phyloP scores from a whole-genome alignment of 768 basidiomycete species.

The Mycena polygramma region DNA sequence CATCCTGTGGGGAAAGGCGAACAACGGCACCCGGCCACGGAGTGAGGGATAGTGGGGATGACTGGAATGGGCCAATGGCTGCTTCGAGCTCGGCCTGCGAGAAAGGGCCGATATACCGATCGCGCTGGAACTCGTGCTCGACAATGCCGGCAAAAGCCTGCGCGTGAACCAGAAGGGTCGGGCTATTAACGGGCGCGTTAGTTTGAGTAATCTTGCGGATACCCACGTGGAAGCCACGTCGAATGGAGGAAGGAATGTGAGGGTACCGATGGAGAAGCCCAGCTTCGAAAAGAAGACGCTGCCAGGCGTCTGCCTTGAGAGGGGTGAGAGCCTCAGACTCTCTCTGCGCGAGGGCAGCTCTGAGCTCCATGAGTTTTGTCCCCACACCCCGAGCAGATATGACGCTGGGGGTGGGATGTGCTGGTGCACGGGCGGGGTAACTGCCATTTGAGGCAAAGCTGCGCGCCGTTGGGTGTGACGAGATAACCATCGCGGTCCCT shows the following conservation, averaged over 20 bases:
- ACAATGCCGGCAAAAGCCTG: no score
- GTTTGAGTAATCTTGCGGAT: no score
- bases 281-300: no score
- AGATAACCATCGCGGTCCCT: constrained; percentile 39
- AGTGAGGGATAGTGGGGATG: constrained; percentile 44
- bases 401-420: no score
- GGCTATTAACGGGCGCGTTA: no score
- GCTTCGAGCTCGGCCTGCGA: constrained; percentile 22
- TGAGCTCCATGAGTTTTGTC: constrained; percentile 53
- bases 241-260: no score
- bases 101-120: constrained; percentile 41
- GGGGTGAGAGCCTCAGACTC: constrained; percentile 45
- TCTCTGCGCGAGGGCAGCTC: constrained; percentile 52
- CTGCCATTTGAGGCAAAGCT: constrained; percentile 55
- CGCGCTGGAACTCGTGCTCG: constrained; percentile 9
- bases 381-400: constrained; percentile 61
- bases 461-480: constrained; percentile 35
- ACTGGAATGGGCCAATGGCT: constrained; percentile 45
- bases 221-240: no score
- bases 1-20: constrained; percentile 22
- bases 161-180: no score
- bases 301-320: no score
- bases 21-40: constrained; percentile 51
- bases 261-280: no score
- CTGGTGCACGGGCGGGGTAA: constrained; percentile 40